Evolutionary conservation across 1,284 basidiomycete genomes (phyloP).

Genomic region (Trametes pubescens): DNA sequence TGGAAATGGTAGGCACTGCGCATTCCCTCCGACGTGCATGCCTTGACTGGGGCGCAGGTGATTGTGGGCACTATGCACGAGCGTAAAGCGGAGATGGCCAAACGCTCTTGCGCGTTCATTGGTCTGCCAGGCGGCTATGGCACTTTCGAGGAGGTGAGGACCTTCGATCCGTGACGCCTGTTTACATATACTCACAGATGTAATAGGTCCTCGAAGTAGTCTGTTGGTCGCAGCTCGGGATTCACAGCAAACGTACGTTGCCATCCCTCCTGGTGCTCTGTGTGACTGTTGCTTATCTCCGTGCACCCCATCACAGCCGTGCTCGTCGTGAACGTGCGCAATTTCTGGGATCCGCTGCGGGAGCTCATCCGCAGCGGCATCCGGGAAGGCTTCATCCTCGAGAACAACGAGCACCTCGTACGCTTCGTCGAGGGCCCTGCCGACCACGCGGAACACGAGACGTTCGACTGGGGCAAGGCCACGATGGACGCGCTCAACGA

Average conservation of each 20-base stretch:
- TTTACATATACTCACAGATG: background rate
- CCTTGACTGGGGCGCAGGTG: slow-evolving; percentile 50
- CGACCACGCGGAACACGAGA: slow-evolving; percentile 60
- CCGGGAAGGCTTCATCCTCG: slow-evolving; percentile 78
- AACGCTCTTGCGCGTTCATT: slow-evolving; percentile 80
- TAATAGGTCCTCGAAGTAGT: slow-evolving; percentile 85
- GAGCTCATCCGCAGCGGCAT: slow-evolving; percentile 74
- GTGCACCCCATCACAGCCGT: slow-evolving; percentile 59
- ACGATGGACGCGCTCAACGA: slow-evolving; percentile 69
- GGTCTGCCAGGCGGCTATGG: slow-evolving; percentile 92
- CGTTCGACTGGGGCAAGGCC: slow-evolving; percentile 81
- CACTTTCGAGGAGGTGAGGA: slow-evolving; percentile 86
- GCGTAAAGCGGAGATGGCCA: slow-evolving; percentile 90
- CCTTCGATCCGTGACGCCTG: background rate
- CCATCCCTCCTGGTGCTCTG: background rate
- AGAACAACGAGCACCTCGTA: slow-evolving; percentile 66
- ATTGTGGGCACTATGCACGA: slow-evolving; percentile 92
- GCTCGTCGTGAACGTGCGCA: slow-evolving; percentile 82
- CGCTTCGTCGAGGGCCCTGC: slow-evolving; percentile 78
- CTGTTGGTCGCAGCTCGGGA: slow-evolving; percentile 92
- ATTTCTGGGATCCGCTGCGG: slow-evolving; percentile 84
- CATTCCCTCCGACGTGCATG: slow-evolving; percentile 2
- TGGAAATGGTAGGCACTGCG: slow-evolving; percentile 55
- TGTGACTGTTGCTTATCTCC: slow-evolving; percentile 2
- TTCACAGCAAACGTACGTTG: slow-evolving; percentile 82